Base-by-base conservation (phyloP, 2,329 filamentous ascomycete species). In the Venturia carpophila region DNA sequence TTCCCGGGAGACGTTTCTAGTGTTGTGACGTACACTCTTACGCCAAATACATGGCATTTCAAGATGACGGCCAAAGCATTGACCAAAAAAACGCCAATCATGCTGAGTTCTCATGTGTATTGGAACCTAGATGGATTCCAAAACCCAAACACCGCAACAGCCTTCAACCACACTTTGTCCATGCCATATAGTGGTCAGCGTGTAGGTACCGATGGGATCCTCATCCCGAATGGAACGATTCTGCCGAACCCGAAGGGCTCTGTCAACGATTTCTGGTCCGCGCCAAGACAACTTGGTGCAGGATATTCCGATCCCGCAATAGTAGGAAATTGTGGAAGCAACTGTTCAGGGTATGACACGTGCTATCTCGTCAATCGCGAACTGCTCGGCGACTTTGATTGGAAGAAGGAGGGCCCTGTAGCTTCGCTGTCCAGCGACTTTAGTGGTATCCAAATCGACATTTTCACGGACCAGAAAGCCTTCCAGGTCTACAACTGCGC, bases 401-500 rank as follows among this genome's bases (percentile, higher is more conserved):
- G 88, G 89, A 82, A 81, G 64, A 79, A 75, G 0, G 76, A 79
- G 47, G 77, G 79, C 27, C 87, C 84, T 43, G 78, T 84, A 3
- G 86, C 92, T 0, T 84, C 83, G 9, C 79, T 96, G 37, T 85
- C 85, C 3, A 89, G 87, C 45, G 80, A 83, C 5, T 91, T 85
- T 83, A 92, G 89, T 0, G 92, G 92, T 60, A 96, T 97, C 75
- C 85, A 86, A 73, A 73, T 97, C 66, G 89, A 96, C 66, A 80
- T 97, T 70, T 90, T 82, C 75, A 86, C 87, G 9, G 91, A 96
- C 77, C 92, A 96, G 78, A 85, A 89, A 13, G 92, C 91, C 3
- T 87, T 95, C 76, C 92, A 97, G 77, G 82, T 97, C 71, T 97
- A 96, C 80, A 87, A 84, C 68, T 97, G 92, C 80, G 86, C 85